Evolutionary conservation across 1,284 basidiomycete genomes (phyloP), one percentile per base, ranked within the genome.

Genomic region (Rhodofomes roseus): DNA sequence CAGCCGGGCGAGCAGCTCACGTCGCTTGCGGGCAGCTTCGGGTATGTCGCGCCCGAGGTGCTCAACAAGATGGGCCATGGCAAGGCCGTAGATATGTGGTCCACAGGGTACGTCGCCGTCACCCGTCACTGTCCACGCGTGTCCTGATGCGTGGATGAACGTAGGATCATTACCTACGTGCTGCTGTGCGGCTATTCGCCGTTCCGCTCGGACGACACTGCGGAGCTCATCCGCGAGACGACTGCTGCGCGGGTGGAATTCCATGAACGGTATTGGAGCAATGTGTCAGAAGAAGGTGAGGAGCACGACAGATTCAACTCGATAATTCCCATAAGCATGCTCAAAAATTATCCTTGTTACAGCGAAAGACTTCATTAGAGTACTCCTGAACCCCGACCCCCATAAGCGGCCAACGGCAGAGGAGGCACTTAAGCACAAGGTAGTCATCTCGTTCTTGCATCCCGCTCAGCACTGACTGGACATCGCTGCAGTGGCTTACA

Each of bases 31-130:
- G 96, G 96, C 0, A 93, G 89, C 65, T 89, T 96, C 62, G 96
- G 96, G 1, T 98, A 98, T 69, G 93, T 96, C 22, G 95, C 96
- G 1, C 94, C 94, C 1, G 96, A 99, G 72, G 92, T 99, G 5
- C 78, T 98, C 27, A 84, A 82, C 61, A 88, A 91, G 66, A 74
- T 82, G 41, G 93, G 93, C 0, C 95, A 99, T 70, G 90, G 95
- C 37, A 94, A 94, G 72, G 86, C 92, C 6, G 95, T 98, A 11
- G 96, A 98, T 72, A 77, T 96, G 43, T 98, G 96, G 96, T 89
- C 90, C 54, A 89, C 89, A 11, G 96, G 96, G 90, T 93, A 65
- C 57, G 83, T 76, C 12, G 1, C 29, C 20, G 27, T n/a, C n/a
- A n/a, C n/a, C n/a, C 23, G 11, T 27, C n/a, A 16, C 4, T 25